These are phyloP conservation scores for Globisporangium barbulae DNA, from an alignment of 352 stramenopile species.

Conservation along the genomic window DNA sequence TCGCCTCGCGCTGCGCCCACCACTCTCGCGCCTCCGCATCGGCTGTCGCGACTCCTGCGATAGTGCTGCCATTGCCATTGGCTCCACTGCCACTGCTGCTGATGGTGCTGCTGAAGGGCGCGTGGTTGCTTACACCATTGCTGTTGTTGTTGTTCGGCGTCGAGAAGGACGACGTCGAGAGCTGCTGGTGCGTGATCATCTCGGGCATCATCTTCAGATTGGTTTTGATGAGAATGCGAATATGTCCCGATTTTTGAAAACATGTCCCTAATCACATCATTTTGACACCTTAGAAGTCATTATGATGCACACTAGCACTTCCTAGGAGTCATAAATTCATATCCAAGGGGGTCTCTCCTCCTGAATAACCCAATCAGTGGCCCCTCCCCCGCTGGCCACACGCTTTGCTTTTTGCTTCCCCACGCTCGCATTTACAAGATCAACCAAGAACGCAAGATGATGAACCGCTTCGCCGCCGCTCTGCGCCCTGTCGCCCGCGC, in stretches of 20 bases:
- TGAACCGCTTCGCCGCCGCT: constrained; percentile 77
- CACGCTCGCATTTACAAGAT: constrained; percentile 18
- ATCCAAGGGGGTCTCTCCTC: neutral
- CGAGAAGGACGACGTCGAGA: neutral
- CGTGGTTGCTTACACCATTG: neutral
- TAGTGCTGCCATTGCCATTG: neutral
- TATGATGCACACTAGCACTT: neutral
- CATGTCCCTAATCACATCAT: neutral
- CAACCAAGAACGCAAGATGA: constrained; percentile 46
- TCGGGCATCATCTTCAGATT: constrained; percentile 12
- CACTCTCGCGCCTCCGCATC: constrained; percentile 52
- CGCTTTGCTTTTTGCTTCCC: neutral
- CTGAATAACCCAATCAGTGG: neutral
- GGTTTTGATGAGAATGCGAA: neutral
- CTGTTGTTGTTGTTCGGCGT: neutral
- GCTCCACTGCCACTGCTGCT: neutral
- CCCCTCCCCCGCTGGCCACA: neutral
- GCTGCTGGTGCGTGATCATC: constrained; percentile 11
- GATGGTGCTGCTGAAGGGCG: neutral
- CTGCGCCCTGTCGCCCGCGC: constrained; percentile 67
- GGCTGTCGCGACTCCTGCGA: neutral
- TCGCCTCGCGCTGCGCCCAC: constrained; percentile 51
- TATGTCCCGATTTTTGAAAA: neutral
- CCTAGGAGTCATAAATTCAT: neutral
- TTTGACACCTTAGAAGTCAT: neutral